These are phyloP conservation scores for Abrus pulchellus DNA, from an alignment of 306 rosid genomes.

Conservation along the genomic window DNA sequence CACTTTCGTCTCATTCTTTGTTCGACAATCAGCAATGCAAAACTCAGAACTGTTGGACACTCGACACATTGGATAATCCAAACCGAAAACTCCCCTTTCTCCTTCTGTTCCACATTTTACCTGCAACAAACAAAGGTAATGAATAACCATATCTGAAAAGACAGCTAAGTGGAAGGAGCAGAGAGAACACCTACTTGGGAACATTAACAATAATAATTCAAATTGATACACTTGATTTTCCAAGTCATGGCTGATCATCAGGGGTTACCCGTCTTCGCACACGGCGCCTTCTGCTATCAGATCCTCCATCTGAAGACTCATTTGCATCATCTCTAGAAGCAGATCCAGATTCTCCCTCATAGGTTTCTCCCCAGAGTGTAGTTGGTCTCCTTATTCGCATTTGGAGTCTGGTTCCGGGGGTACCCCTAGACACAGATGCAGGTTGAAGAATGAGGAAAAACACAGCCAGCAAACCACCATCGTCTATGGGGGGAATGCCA, in stretches of 20 bases:
- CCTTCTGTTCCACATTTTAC: slow-evolving; percentile 50
- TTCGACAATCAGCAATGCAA: slow-evolving; percentile 43
- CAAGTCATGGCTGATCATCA: slow-evolving; percentile 68
- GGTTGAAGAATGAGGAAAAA: slow-evolving; percentile 89
- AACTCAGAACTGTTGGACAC: slow-evolving; percentile 50
- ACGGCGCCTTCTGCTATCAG: slow-evolving; percentile 72
- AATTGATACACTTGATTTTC: slow-evolving; percentile 40
- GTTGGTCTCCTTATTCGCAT: slow-evolving; percentile 78
- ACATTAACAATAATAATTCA: slow-evolving; percentile 40
- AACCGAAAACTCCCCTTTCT: slow-evolving; percentile 46
- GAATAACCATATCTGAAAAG: slow-evolving; percentile 37
- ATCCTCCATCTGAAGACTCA: slow-evolving; percentile 83
- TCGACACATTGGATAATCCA: slow-evolving; percentile 42
- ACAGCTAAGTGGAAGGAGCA: slow-evolving; percentile 8
- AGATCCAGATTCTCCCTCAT: slow-evolving; percentile 83
- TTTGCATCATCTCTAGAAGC: slow-evolving; percentile 81
- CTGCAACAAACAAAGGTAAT: slow-evolving; percentile 47
- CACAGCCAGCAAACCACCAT: slow-evolving; percentile 89
- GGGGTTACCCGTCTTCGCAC: slow-evolving; percentile 71
- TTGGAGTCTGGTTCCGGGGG: slow-evolving; percentile 79
- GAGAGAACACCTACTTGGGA: slow-evolving; percentile 56
- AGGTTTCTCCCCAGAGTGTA: slow-evolving; percentile 85
- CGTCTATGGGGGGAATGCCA: slow-evolving; percentile 71
- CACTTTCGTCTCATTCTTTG: slow-evolving; percentile 46
- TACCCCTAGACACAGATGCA: slow-evolving; percentile 73